Conservation (phyloP, 768 basidiomycete species). For the Naganishia vishniacii region DNA sequence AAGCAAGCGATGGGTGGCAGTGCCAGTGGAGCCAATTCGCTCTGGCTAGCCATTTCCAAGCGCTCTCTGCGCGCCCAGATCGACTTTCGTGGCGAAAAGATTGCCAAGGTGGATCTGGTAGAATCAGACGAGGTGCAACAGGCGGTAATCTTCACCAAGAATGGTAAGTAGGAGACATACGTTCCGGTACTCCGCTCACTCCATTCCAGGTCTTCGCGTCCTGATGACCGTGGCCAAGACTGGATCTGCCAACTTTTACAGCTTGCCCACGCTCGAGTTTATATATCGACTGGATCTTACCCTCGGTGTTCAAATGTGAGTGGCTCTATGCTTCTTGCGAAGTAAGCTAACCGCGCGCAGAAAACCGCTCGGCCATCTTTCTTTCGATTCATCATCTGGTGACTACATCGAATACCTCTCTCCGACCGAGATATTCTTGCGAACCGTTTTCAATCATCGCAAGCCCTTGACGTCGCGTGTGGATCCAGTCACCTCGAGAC, state of each 20-base stretch:
- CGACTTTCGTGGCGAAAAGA: constrained; percentile 62
- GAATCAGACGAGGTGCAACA: constrained; percentile 56
- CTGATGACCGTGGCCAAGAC: constrained; percentile 41
- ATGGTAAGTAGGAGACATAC: constrained; percentile 52
- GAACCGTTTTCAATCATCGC: constrained; percentile 46
- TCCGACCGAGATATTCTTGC: constrained; percentile 43
- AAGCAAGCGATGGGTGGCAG: constrained; percentile 51
- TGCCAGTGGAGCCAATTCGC: constrained; percentile 44
- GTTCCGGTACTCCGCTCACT: background rate
- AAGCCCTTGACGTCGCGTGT: constrained; percentile 45
- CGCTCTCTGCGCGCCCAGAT: constrained; percentile 59
- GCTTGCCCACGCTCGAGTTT: constrained; percentile 42
- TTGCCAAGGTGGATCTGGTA: constrained; percentile 65
- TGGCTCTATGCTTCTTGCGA: background rate
- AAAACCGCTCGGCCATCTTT: constrained; percentile 39
- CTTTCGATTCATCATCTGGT: constrained; percentile 46
- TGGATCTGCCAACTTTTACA: constrained; percentile 41
- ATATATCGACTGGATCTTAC: constrained; percentile 39
- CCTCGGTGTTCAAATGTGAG: constrained; percentile 33
- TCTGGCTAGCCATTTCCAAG: constrained; percentile 57
- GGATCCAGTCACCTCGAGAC: constrained; percentile 32
- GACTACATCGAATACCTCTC: constrained; percentile 47
- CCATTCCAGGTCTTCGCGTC: constrained; percentile 39
- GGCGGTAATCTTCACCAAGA: constrained; percentile 56
- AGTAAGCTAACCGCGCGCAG: constrained; percentile 24